A percentile compares a stretch with the other conserved stretches of the same genome.
These are phyloP conservation scores for Tarenaya hassleriana DNA, from an alignment of 345 rosid genomes.

Conservation along the genomic window DNA sequence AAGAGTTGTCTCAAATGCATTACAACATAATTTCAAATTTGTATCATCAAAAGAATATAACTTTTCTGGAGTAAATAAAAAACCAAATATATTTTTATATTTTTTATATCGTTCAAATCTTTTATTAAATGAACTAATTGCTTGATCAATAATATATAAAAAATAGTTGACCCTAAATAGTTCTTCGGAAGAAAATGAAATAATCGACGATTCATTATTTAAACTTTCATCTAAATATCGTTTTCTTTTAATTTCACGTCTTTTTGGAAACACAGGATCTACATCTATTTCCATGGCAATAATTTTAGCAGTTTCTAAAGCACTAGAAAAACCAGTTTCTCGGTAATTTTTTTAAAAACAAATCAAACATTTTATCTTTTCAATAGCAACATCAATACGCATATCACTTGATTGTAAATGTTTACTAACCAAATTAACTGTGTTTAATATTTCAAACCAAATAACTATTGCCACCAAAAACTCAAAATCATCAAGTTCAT, in stretches of 20 bases:
- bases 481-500: conserved; percentile 3
- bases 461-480: not conserved
- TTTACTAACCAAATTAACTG: not conserved
- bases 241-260: not conserved
- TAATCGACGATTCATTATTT: not conserved
- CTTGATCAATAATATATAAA: not conserved
- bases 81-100: not conserved
- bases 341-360: not conserved
- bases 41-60: too few relatives aligned
- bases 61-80: too few relatives aligned
- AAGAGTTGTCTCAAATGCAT: too few relatives aligned
- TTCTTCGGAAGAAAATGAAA: not conserved
- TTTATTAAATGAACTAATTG: not conserved
- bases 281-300: not conserved
- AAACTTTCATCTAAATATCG: not conserved
- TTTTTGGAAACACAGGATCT: not conserved
- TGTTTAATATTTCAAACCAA: conserved; percentile 4
- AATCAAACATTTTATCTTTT: not conserved
- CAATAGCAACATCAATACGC: not conserved
- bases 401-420: not conserved
- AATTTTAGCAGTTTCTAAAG: not conserved
- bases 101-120: not conserved
- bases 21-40: not conserved
- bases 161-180: not conserved
- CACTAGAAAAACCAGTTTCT: conserved; percentile 1